Conservation (phyloP, 2,329 filamentous ascomycete genomes). For the Aspergillus vadensis region DNA sequence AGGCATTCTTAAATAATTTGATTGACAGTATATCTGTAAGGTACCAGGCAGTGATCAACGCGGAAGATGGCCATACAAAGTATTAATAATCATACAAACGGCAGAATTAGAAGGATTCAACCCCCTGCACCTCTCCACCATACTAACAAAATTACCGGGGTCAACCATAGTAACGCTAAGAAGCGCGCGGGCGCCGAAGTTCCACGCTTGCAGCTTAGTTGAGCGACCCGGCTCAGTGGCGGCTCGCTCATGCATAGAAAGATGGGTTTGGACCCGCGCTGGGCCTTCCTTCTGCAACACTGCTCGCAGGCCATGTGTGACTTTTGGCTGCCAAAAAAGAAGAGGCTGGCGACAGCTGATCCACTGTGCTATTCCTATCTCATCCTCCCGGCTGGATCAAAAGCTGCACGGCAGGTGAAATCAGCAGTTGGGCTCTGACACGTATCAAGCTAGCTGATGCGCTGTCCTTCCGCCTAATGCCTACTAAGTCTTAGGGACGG, state of each 20-base stretch:
- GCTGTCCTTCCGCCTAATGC: constrained; percentile 24
- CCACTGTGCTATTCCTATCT: constrained; percentile 28
- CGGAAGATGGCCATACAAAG: too few species aligned
- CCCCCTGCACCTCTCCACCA: too few species aligned
- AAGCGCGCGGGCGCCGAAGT: constrained; percentile 23
- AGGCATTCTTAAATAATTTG: too few species aligned
- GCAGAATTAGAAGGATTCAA: too few species aligned
- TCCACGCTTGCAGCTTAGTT: constrained; percentile 14
- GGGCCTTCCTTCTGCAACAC: constrained; percentile 12
- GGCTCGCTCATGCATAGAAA: constrained; percentile 15
- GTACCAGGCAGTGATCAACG: too few species aligned
- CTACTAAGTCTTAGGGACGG: constrained; percentile 13
- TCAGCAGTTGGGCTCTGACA: constrained; percentile 36
- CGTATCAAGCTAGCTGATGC: constrained; percentile 29
- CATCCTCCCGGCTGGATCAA: constrained; percentile 23
- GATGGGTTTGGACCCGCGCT: constrained; percentile 5
- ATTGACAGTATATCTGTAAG: too few species aligned
- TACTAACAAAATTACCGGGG: too few species aligned
- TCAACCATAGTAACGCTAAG: too few species aligned
- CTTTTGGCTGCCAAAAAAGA: constrained; percentile 14
- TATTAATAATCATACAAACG: too few species aligned
- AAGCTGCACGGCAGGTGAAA: constrained; percentile 31
- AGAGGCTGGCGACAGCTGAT: constrained; percentile 22
- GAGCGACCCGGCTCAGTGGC: constrained; percentile 10
- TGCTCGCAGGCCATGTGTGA: constrained; percentile 16